Evolutionary conservation across 352 stramenopile genomes (phyloP), one percentile per base, ranked within the genome.

Genomic region (Phytopythium cucurbitacearum): DNA sequence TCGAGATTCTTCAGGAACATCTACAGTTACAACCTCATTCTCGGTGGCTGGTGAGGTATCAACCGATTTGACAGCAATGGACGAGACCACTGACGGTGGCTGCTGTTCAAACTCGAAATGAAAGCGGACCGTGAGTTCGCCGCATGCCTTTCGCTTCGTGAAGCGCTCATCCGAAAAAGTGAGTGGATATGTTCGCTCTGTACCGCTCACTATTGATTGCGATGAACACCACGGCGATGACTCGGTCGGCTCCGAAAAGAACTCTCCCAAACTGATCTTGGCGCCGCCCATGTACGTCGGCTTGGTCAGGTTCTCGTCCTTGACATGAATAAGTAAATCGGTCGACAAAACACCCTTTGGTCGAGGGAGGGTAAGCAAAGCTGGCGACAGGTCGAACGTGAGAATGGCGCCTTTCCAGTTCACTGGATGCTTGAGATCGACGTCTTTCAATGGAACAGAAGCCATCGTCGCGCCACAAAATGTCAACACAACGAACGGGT

Each of bases 221-320:
- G 64, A 38, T 4, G 32, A 15, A 40, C 53, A 53, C 40, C 46
- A 58, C 41, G 55, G 46, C 8, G 15, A 5, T 3, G 40, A 35
- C 13, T 12, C 38, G 15, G 57, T 47, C 1, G 35, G 4, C 2
- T 28, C 10, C 15, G 49, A 13, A 7, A 79, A 71, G 44, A 76
- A 63, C 13, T 75, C 69, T 2, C 36, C 57, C 13, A 79, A 28
- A 44, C 61, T 63, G 5, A 69, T 47, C 35, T 73, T 76, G 4
- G 61, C 53, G 13, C 66, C 70, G 3, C 70, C 70, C 63, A 80
- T 74, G 38, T 74, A 80, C 2, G 67, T 76, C 10, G 60, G 44
- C 32, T 76, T 80, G 16, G 72, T 53, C 13, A 80, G 10, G 16
- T 80, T 76, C 12, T 74, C 70, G 43, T 80, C 67, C 37, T 70